Conservation (phyloP, 2,329 filamentous ascomycete species). For the Xylariomycetidae sp. region DNA sequence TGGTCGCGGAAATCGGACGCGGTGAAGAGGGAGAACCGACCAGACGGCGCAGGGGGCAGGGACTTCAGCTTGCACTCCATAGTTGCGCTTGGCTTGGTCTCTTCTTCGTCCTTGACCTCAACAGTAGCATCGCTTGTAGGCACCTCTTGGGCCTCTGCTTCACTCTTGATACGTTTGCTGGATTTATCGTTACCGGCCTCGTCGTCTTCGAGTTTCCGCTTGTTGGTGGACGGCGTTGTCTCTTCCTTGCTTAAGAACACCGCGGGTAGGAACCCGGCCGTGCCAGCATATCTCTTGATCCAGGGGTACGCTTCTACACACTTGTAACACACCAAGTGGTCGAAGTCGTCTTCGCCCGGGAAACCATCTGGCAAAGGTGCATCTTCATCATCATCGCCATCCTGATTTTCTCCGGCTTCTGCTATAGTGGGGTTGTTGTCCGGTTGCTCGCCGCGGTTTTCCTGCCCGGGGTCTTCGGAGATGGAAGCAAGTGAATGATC, state of each 20-base stretch:
- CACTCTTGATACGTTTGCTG: constrained; percentile 48
- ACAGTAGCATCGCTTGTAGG: constrained; percentile 2
- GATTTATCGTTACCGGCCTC: constrained; percentile 28
- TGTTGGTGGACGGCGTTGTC: constrained; percentile 38
- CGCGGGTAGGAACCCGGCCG: constrained; percentile 70
- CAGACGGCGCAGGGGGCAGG: constrained; percentile 50
- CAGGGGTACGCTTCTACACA: constrained; percentile 83
- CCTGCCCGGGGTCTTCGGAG: constrained; percentile 35
- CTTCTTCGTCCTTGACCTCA: constrained; percentile 15
- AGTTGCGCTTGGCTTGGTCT: constrained; percentile 7
- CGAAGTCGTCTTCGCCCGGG: constrained; percentile 82
- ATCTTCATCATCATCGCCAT: constrained; percentile 53
- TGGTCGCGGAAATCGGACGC: constrained; percentile 70
- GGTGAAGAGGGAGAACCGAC: constrained; percentile 75
- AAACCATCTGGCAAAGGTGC: constrained; percentile 77
- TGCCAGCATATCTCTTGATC: constrained; percentile 83
- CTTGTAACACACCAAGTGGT: constrained; percentile 88
- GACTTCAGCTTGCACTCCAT: constrained; percentile 52
- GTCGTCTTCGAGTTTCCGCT: constrained; percentile 60
- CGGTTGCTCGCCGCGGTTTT: constrained; percentile 13
- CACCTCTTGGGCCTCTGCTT: constrained; percentile 14
- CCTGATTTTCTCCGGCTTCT: constrained; percentile 46
- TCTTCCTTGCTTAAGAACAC: constrained; percentile 45
- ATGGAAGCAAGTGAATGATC: constrained; percentile 40
- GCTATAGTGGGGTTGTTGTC: constrained; percentile 16